Evolutionary conservation across 306 rosid species (phyloP).

Genomic region (Acmispon strigosus): DNA sequence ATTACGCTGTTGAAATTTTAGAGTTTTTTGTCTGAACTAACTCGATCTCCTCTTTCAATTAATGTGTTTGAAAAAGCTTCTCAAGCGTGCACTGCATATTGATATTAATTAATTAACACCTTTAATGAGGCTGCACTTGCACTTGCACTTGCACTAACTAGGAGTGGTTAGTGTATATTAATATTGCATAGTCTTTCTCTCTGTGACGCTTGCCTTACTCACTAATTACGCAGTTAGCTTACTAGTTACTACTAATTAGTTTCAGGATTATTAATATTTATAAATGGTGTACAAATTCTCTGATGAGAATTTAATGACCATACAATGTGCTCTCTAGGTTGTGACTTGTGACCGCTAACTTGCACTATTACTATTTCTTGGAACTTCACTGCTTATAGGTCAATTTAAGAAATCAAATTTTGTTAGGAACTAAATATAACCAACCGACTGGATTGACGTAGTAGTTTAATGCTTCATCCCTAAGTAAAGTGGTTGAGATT

Average conservation of each 20-base stretch:
- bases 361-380: background rate
- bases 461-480: too few species aligned
- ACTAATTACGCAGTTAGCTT: slow-evolving; percentile 13
- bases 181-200: slow-evolving; percentile 8
- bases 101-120: background rate
- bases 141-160: slow-evolving; percentile 8
- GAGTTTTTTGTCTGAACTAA: background rate
- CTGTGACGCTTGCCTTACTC: slow-evolving; percentile 43
- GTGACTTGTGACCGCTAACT: background rate
- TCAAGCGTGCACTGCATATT: slow-evolving; percentile 9
- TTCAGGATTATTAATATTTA: background rate
- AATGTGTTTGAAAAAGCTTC: background rate
- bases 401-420: background rate
- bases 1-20: slow-evolving; percentile 24
- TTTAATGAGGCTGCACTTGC: slow-evolving; percentile 1
- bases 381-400: background rate
- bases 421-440: too few species aligned
- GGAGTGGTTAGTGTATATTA: background rate
- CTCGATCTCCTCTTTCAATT: background rate
- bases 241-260: background rate
- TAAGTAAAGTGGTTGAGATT: too few species aligned
- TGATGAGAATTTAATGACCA: background rate
- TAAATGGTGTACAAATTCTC: background rate
- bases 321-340: background rate
- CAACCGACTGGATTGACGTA: too few species aligned